phyloP scores from a whole-genome alignment of 2,329 filamentous ascomycete species.

The Myriosclerotinia scirpicola region DNA sequence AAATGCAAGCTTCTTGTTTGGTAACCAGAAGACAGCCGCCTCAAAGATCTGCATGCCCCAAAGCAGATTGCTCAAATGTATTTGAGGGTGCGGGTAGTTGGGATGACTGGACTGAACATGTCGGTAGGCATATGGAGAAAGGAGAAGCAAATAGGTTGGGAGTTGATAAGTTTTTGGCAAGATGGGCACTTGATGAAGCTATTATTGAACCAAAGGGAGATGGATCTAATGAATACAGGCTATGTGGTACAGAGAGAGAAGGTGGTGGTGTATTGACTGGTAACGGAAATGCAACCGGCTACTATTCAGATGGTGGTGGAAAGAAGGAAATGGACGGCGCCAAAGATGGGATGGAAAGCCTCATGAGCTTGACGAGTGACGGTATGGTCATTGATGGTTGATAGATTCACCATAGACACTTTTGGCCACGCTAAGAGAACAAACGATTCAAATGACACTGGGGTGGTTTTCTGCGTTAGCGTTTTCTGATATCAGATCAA shows the following conservation, averaged over 20 bases:
- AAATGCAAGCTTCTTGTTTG: conserved; percentile 73
- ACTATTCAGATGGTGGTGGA: conserved; percentile 39
- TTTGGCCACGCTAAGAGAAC: not conserved
- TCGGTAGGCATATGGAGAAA: conserved; percentile 85
- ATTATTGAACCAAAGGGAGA: conserved; percentile 60
- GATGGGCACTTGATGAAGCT: conserved; percentile 62
- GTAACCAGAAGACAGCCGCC: conserved; percentile 69
- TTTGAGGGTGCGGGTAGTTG: conserved; percentile 76
- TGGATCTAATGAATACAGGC: conserved; percentile 51
- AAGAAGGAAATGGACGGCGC: conserved; percentile 22
- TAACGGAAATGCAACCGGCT: conserved; percentile 35
- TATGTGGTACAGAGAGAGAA: conserved; percentile 49
- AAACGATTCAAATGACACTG: not conserved
- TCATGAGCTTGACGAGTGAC: conserved; percentile 19
- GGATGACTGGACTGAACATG: conserved; percentile 91
- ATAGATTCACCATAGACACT: not conserved
- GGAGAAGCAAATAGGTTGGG: conserved; percentile 58
- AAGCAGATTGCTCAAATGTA: conserved; percentile 65
- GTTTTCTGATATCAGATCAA: conserved; percentile 14
- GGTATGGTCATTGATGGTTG: conserved; percentile 23
- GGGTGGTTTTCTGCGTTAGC: conserved; percentile 7
- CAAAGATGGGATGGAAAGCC: conserved; percentile 17
- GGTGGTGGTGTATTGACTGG: conserved; percentile 12
- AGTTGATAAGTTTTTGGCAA: conserved; percentile 57
- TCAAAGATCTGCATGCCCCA: conserved; percentile 67